Conservation (phyloP, 139 green algal genomes). For the Chlorella vulgaris region DNA sequence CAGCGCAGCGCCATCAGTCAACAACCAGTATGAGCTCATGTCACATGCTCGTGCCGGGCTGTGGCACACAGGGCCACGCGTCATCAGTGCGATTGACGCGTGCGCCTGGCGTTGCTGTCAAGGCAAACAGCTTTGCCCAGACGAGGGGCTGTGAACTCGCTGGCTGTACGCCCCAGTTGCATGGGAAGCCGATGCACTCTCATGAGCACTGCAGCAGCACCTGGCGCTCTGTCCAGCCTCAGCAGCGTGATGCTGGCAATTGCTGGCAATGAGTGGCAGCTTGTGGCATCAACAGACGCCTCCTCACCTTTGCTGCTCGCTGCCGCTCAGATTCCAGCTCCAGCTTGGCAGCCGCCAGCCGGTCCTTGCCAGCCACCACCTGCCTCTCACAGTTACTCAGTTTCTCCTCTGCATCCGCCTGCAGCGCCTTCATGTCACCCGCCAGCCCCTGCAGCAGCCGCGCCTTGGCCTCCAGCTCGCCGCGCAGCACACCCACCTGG, state of each 20-base stretch:
- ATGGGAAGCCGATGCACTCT: no score
- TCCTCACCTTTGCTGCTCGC: background rate
- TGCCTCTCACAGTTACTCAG: constrained; percentile 16
- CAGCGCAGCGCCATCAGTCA: no score
- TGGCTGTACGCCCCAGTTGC: no score
- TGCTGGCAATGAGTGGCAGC: background rate
- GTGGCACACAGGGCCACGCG: background rate
- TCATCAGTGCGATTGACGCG: background rate
- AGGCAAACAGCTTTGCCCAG: background rate
- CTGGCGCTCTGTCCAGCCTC: no score
- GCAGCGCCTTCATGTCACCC: constrained; percentile 21
- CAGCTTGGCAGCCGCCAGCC: background rate
- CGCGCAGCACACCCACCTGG: constrained; percentile 8
- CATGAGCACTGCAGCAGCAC: no score
- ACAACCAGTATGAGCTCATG: background rate
- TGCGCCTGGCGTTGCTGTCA: background rate
- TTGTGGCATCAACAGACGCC: no score
- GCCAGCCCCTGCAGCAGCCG: constrained; percentile 15
- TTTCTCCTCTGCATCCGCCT: constrained; percentile 24
- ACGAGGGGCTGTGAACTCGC: background rate
- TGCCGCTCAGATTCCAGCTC: constrained; percentile 21
- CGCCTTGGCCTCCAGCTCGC: constrained; percentile 26
- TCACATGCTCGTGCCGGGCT: background rate
- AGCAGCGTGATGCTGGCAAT: no score
- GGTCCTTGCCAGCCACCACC: constrained; percentile 17